Evolutionary conservation across 2,329 filamentous ascomycete species (phyloP).

Genomic region (Basipetospora chlamydospora): DNA sequence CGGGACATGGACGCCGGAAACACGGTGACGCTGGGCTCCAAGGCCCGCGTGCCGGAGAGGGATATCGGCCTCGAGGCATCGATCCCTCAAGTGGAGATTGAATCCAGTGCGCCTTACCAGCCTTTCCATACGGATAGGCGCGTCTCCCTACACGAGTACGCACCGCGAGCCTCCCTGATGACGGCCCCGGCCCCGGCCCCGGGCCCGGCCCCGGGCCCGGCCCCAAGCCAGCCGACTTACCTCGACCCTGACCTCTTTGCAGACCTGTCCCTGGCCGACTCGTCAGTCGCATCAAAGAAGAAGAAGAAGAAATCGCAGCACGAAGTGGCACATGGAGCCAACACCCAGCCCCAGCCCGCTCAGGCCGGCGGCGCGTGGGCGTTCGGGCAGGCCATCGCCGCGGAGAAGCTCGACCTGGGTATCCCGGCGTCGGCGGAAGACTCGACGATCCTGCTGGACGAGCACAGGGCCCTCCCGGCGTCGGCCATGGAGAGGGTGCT

Average conservation of each 20-base stretch:
- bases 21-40: conserved; percentile 34
- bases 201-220: too few relatives aligned
- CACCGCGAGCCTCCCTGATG: too few relatives aligned
- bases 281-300: conserved; percentile 20
- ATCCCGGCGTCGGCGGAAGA: conserved; percentile 32
- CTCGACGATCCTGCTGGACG: conserved; percentile 35
- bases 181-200: too few relatives aligned
- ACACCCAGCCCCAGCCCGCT: conserved; percentile 9
- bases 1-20: conserved; percentile 39
- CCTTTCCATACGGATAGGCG: conserved; percentile 88
- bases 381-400: conserved; percentile 41
- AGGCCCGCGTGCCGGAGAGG: conserved; percentile 18
- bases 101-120: conserved; percentile 89
- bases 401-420: conserved; percentile 38
- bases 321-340: too few relatives aligned
- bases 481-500: conserved; percentile 50
- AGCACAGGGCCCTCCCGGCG: conserved; percentile 43
- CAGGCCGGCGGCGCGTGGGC: conserved; percentile 29
- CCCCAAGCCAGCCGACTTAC: conserved; percentile 10
- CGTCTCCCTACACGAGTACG: conserved; percentile 63
- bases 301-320: conserved; percentile 17
- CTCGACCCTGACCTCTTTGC: conserved; percentile 14
- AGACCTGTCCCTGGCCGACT: conserved; percentile 26
- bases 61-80: conserved; percentile 42
- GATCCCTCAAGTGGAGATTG: conserved; percentile 72